Evolutionary conservation across 139 green algal genomes (phyloP), one percentile per base, ranked within the genome.

Genomic region (Chlamydomonas incerta): DNA sequence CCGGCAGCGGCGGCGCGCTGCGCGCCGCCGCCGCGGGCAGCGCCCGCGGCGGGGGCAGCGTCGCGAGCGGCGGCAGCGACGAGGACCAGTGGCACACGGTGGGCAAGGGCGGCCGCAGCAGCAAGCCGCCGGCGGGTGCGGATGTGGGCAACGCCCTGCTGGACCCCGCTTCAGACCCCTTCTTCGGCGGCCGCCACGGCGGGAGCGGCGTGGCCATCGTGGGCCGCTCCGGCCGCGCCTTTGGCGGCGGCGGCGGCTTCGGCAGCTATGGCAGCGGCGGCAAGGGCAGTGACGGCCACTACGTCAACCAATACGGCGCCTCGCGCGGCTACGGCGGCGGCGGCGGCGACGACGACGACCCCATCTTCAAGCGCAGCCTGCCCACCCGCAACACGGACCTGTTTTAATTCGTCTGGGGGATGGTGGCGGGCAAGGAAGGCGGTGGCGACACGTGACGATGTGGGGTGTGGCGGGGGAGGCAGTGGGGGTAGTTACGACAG

Each of bases 81-180:
- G 80, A 86, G 5, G 80, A 86, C 55, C 68, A 79, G 68, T 86
- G 80, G 80, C 68, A 62, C 11, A 79, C 68, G 34, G 80, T 86
- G 21, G 80, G 80, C 68, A 77, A 79, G 68, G 80, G 80, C 68
- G 80, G 80, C 9, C 52, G 55, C 33, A 71, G 52, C 80, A 77
- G 70, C 60, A 46, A 55, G 33, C 52, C 47, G 33, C 29, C 66
- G 24, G 34, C 15, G 5, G 66, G 37, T 26, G 20, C 47, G 21
- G 80, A 80, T 37, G 80, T 79, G 34, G 80, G 80, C 23, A 79
- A 86, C 35, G 80, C 68, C 23, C 57, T 86, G 68, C 68, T 86
- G 57, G 80, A 86, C 28, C 52, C 67, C 11, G 33, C 67, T 1
- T 75, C 52, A 10, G 68, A 77, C 63, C 68, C 55, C 15, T 86